Evolutionary conservation across 148 eudicot species (phyloP).

Genomic region (Fallopia convolvulus): DNA sequence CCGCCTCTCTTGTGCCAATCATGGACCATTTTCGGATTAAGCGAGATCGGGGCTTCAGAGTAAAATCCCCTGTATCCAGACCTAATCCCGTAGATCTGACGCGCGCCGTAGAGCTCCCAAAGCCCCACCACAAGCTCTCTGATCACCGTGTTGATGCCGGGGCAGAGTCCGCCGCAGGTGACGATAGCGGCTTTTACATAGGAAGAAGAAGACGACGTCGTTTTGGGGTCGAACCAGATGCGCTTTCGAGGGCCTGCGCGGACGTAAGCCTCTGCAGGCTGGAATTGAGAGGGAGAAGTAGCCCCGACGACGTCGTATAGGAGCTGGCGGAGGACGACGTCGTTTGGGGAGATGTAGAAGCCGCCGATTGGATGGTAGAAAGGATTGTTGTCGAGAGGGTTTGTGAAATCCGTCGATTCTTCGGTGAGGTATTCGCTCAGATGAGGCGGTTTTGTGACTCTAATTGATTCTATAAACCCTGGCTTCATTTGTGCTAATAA

Average conservation of each 20-base stretch:
- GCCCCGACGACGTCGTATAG: conserved; percentile 30
- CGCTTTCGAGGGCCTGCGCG: conserved; percentile 56
- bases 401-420: conserved; percentile 13
- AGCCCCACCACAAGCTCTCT: conserved; percentile 82
- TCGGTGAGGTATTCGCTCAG: not conserved
- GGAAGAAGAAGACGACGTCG: not conserved
- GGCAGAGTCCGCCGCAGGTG: conserved; percentile 77
- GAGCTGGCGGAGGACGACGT: conserved; percentile 42
- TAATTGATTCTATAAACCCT: not conserved
- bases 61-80: conserved; percentile 66
- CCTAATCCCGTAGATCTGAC: conserved; percentile 37
- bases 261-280: conserved; percentile 29
- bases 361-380: conserved; percentile 43
- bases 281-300: not conserved
- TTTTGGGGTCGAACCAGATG: conserved; percentile 27
- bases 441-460: conserved; percentile 1
- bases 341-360: conserved; percentile 47
- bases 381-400: conserved; percentile 35
- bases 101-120: conserved; percentile 57
- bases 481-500: not conserved
- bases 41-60: conserved; percentile 24
- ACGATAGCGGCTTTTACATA: conserved; percentile 61
- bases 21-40: conserved; percentile 50
- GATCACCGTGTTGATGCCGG: conserved; percentile 73
- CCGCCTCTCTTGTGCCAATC: conserved; percentile 70